Conservation (phyloP, 257 asterid genomes). For the Nicotiana noctiflora region DNA sequence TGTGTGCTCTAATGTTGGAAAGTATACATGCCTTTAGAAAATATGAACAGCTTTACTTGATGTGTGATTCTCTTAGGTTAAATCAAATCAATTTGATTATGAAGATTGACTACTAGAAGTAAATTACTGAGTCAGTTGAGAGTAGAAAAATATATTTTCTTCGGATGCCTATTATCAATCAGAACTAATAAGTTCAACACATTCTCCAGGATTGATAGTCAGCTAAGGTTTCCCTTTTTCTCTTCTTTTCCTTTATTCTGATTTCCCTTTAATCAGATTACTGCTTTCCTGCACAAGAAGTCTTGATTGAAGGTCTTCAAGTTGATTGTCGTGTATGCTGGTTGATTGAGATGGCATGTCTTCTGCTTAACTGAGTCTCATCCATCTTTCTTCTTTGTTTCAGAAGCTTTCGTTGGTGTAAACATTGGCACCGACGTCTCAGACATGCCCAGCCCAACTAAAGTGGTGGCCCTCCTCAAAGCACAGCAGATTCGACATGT, state of each 20-base stretch:
- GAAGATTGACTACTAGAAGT: not conserved
- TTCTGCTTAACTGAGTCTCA: not conserved
- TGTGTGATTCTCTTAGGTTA: not conserved
- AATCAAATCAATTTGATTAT: not conserved
- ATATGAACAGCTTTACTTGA: not conserved
- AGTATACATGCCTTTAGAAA: not conserved
- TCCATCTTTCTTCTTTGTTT: not conserved
- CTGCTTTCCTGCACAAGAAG: not conserved
- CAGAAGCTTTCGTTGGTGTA: conserved; percentile 77
- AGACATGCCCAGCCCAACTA: conserved; percentile 80
- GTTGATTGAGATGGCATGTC: not conserved
- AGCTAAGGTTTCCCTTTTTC: not conserved
- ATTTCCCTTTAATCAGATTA: not conserved
- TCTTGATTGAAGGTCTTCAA: not conserved
- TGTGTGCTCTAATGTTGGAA: not conserved
- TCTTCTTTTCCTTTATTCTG: not conserved
- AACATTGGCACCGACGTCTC: conserved; percentile 76
- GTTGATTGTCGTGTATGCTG: not conserved
- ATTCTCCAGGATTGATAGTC: not conserved
- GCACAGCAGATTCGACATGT: conserved; percentile 77
- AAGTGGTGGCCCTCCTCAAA: conserved; percentile 76
- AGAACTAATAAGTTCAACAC: not conserved
- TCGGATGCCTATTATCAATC: not conserved
- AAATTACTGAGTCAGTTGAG: not conserved
- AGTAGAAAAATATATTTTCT: not conserved